Base-by-base conservation (phyloP, 2,329 filamentous ascomycete species). In the Claviceps purpurea region DNA sequence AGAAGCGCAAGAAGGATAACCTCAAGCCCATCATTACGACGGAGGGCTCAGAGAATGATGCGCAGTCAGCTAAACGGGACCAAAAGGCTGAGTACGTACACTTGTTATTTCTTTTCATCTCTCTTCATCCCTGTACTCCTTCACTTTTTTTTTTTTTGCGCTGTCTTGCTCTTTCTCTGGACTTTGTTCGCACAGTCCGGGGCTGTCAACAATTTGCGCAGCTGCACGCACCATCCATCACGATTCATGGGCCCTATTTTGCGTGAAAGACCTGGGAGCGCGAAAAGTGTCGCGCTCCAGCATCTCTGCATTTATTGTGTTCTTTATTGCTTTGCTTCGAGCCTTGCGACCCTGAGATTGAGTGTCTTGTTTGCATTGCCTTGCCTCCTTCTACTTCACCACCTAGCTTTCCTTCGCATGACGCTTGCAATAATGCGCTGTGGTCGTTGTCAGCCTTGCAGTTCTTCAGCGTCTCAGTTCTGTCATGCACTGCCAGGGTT, bases 1-100 rank as follows among this genome's bases (percentile, higher is more conserved):
- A 86, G 75, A 88, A 88, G 75, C 77, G 83, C 63, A 83, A 84
- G 73, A 88, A 88, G 75, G 81, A 84, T 43, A 77, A 76, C 51
- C 70, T 87, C 59, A 86, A 87, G 70, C 85, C 85, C 61, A 87
- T 88, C 63, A 84, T 88, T 68, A 88, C 84, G 42, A 85, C 77
- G 54, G 83, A 71, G 67, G 67, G 73, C 69, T 14, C 26, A 10
- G 50, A 45, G 14, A 39, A 20, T 46, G 47, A 45, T 22, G 24
- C 38, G 18, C 40, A 50, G 34, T 24, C 24, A 20, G 42, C 34
- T 22, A 49, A 44, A 40, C 66, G 64, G 64, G 69, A 51, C 58
- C 62, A 47, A 57, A 62, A 59, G 55, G 24, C 58, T 49, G 70
- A 64, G 69, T 72, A 65, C 53, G 69, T 72, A 61, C 49, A 13